Conservation (phyloP, 2,329 filamentous ascomycete genomes). For the Cryphonectria radicalis region DNA sequence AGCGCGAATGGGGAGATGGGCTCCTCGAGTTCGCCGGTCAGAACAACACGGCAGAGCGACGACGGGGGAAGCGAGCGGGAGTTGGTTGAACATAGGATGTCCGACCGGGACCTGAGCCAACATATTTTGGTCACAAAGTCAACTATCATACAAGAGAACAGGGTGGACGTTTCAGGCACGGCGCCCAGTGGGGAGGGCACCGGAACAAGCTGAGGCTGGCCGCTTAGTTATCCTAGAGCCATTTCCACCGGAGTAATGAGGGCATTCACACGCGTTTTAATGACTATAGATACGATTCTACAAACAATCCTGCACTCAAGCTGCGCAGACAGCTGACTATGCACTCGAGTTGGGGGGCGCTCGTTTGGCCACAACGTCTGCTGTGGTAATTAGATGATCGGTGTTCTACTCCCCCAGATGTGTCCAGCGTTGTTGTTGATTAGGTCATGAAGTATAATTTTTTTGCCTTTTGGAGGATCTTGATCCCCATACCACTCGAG, state of each 20-base stretch:
- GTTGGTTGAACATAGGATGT: not conserved
- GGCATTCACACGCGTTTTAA: not conserved
- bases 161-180: not conserved
- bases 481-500: not conserved
- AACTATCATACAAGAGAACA: not conserved
- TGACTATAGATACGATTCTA: not conserved
- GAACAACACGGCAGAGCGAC: not conserved
- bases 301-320: not conserved
- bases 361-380: too few species aligned
- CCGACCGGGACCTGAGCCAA: not conserved
- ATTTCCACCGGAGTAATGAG: not conserved
- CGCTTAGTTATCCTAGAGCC: not conserved
- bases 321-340: too few species aligned
- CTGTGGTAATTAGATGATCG: too few species aligned
- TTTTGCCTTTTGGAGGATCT: not conserved
- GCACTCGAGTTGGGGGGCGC: too few species aligned
- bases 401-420: not conserved
- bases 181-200: too few species aligned
- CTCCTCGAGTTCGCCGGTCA: constrained; percentile 4
- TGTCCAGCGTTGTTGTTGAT: not conserved
- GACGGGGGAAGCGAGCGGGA: constrained; percentile 5
- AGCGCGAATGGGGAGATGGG: constrained; percentile 13
- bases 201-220: not conserved
- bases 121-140: constrained; percentile 17
- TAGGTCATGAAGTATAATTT: not conserved